Evolutionary conservation across 2,329 filamentous ascomycete species (phyloP).

Genomic region (Neopestalotiopsis clavispora): DNA sequence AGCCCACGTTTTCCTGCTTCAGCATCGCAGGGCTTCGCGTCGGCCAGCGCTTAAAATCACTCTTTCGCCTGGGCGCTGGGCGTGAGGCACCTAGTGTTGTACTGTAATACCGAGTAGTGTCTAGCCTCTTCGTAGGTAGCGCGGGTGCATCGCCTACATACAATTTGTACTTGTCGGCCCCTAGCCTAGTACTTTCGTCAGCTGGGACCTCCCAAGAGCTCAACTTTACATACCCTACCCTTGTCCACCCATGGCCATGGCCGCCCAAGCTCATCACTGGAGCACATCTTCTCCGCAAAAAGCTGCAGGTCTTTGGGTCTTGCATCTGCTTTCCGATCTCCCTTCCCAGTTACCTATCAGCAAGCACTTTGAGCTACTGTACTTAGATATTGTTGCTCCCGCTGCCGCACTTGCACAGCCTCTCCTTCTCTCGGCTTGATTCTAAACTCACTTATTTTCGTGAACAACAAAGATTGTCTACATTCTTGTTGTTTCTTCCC

Average conservation of each 20-base stretch:
- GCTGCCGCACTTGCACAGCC: neutral
- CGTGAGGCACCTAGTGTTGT: neutral
- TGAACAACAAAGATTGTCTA: neutral
- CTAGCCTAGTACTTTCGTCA: conserved; percentile 6
- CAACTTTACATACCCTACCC: neutral
- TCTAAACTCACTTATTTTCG: neutral
- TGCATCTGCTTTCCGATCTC: conserved; percentile 11
- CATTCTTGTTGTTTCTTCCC: neutral
- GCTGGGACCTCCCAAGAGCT: neutral
- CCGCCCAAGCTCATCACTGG: conserved; percentile 11
- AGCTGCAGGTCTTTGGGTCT: neutral
- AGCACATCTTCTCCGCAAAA: conserved; percentile 10
- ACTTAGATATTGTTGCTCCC: neutral
- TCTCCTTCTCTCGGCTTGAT: neutral
- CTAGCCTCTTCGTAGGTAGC: neutral
- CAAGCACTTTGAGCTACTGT: neutral
- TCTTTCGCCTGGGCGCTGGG: neutral
- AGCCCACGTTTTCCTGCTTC: neutral
- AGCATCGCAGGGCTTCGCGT: conserved; percentile 3
- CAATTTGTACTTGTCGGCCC: conserved; percentile 6
- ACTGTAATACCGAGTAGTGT: neutral
- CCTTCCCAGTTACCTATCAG: neutral
- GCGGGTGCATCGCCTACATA: neutral
- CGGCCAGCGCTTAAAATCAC: neutral
- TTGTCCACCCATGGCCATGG: conserved; percentile 1